phyloP scores from a whole-genome alignment of 2,329 filamentous ascomycete species.

The Cladosporium colombiae region DNA sequence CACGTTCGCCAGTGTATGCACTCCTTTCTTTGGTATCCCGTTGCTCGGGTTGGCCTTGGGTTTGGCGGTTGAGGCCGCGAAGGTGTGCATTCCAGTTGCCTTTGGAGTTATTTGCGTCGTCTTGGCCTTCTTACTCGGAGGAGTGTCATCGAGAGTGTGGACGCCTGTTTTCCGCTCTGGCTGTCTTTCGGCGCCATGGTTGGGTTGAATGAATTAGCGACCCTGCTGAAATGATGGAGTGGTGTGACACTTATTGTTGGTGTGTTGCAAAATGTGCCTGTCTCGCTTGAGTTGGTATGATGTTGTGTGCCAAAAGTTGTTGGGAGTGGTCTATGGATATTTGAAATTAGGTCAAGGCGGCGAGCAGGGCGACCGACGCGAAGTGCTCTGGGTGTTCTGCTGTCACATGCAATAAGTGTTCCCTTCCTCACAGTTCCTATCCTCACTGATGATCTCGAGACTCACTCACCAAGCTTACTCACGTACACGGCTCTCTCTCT shows the following conservation, averaged over 20 bases:
- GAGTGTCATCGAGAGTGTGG: neutral
- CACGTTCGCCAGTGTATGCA: neutral
- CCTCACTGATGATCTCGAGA: neutral
- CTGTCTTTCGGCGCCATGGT: neutral
- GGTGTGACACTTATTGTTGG: neutral
- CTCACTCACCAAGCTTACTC: neutral
- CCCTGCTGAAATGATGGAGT: neutral
- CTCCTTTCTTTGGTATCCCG: neutral
- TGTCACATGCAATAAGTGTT: neutral
- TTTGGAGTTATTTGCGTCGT: neutral
- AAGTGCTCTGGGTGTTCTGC: neutral
- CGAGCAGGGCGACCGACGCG: neutral
- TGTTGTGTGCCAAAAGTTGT: neutral
- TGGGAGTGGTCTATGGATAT: neutral
- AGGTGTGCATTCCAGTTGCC: neutral
- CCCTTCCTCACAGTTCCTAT: neutral
- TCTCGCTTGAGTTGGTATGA: neutral
- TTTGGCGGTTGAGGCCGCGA: neutral
- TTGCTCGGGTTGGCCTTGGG: neutral
- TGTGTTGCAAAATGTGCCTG: neutral
- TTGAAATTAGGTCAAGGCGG: neutral
- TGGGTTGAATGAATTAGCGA: neutral
- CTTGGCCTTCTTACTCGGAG: neutral
- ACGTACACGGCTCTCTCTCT: neutral
- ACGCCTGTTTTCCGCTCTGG: neutral